Evolutionary conservation across 2,329 filamentous ascomycete genomes (phyloP).

Genomic region (Trichoderma afroharzianum): DNA sequence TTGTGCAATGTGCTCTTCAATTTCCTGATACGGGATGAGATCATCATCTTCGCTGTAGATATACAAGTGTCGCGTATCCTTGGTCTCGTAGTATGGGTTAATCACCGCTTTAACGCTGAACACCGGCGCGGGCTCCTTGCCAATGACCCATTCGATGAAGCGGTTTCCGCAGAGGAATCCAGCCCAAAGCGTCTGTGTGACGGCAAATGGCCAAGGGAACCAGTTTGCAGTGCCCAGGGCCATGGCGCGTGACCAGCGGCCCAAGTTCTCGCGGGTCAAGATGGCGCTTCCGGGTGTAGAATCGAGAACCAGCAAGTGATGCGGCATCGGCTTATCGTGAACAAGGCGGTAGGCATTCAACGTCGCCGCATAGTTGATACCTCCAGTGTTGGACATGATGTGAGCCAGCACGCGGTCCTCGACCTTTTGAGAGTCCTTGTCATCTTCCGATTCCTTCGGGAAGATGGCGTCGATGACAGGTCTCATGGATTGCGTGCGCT

Average conservation of each 20-base stretch:
- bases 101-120: constrained; percentile 38
- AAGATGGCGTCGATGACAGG: constrained; percentile 42
- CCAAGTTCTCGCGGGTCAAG: constrained; percentile 40
- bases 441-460: constrained; percentile 18
- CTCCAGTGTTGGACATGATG: constrained; percentile 57
- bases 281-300: constrained; percentile 50
- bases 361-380: constrained; percentile 49
- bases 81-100: constrained; percentile 35
- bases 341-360: constrained; percentile 44
- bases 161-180: constrained; percentile 38
- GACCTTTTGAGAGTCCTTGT: constrained; percentile 19
- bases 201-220: constrained; percentile 47
- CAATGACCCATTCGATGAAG: constrained; percentile 33
- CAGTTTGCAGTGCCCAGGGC: constrained; percentile 44
- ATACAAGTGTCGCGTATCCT: constrained; percentile 47
- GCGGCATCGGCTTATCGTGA: constrained; percentile 40
- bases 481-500: constrained; percentile 43
- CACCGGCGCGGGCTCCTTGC: constrained; percentile 39
- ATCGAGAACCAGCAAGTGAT: constrained; percentile 47
- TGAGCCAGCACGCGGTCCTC: constrained; percentile 44
- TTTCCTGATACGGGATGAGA: constrained; percentile 53
- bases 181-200: constrained; percentile 47
- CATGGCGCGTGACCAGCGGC: constrained; percentile 52
- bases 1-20: constrained; percentile 50
- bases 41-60: constrained; percentile 57